phyloP scores from a whole-genome alignment of 768 basidiomycete species.

The Leccinum arenicola region DNA sequence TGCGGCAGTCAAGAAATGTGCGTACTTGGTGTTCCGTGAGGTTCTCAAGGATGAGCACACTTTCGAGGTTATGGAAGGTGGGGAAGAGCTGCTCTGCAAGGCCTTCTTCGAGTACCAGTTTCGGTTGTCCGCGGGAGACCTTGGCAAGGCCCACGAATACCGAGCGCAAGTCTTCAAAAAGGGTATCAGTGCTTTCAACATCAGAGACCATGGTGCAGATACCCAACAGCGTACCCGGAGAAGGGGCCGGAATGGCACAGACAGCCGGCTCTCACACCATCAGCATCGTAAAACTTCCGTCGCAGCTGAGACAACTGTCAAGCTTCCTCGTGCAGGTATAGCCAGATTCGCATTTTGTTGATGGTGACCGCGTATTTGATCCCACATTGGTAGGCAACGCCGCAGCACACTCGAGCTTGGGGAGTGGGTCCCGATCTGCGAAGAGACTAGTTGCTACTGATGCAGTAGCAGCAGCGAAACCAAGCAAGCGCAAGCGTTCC shows the following conservation, averaged over 20 bases:
- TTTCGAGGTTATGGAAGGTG: constrained; percentile 8
- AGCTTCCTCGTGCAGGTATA: constrained; percentile 10
- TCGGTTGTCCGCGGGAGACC: background rate
- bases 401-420: background rate
- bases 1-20: constrained; percentile 15
- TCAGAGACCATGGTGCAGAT: background rate
- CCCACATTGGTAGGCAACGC: background rate
- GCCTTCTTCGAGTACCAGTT: constrained; percentile 24
- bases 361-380: background rate
- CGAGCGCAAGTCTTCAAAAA: background rate
- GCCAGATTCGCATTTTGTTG: background rate
- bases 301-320: background rate
- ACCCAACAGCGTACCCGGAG: background rate
- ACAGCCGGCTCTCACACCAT: background rate
- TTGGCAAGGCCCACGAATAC: background rate
- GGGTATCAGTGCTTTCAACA: constrained; percentile 12
- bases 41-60: background rate
- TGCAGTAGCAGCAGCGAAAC: background rate
- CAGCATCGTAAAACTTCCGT: background rate
- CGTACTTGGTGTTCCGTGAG: constrained; percentile 6
- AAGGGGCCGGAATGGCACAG: background rate
- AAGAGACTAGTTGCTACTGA: background rate
- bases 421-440: background rate
- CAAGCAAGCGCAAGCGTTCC: background rate
- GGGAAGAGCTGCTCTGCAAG: constrained; percentile 11